These are phyloP conservation scores for Lactarius hengduanensis DNA, from an alignment of 768 basidiomycete genomes.

Conservation along the genomic window DNA sequence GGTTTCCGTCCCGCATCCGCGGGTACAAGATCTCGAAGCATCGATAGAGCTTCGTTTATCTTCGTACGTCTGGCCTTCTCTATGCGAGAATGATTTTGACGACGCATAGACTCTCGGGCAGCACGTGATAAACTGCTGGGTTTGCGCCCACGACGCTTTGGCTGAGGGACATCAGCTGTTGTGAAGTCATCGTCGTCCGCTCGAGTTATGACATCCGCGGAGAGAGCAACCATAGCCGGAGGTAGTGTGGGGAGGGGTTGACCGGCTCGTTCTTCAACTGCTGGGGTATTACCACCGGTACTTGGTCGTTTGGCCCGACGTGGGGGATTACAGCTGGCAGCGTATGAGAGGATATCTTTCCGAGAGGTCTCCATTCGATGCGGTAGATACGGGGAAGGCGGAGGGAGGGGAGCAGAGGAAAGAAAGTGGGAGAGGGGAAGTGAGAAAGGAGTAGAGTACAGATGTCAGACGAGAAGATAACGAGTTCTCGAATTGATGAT, in stretches of 20 bases:
- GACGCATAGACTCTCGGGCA: slow-evolving; percentile 84
- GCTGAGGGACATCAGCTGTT: slow-evolving; percentile 34
- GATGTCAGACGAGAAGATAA: slow-evolving; percentile 4
- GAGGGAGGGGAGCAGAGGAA: not conserved
- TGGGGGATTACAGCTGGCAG: slow-evolving; percentile 44
- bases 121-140: slow-evolving; percentile 70
- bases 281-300: not conserved
- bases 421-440: not conserved
- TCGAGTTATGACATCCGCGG: slow-evolving; percentile 19
- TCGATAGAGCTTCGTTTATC: slow-evolving; percentile 88
- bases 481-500: not conserved
- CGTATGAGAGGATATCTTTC: slow-evolving; percentile 34
- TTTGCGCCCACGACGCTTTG: slow-evolving; percentile 69
- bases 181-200: slow-evolving; percentile 31
- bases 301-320: slow-evolving; percentile 44
- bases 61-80: slow-evolving; percentile 93
- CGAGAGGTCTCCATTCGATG: slow-evolving; percentile 19
- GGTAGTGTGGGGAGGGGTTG: slow-evolving; percentile 29
- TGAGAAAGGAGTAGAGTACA: not conserved
- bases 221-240: slow-evolving; percentile 14
- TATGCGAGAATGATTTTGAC: slow-evolving; percentile 92
- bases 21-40: slow-evolving; percentile 77
- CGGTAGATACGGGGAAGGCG: not conserved
- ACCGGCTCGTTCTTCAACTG: not conserved
- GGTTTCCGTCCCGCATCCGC: slow-evolving; percentile 40